Conservation (phyloP, 2,329 filamentous ascomycete species). For the Ceratocystis destructans region DNA sequence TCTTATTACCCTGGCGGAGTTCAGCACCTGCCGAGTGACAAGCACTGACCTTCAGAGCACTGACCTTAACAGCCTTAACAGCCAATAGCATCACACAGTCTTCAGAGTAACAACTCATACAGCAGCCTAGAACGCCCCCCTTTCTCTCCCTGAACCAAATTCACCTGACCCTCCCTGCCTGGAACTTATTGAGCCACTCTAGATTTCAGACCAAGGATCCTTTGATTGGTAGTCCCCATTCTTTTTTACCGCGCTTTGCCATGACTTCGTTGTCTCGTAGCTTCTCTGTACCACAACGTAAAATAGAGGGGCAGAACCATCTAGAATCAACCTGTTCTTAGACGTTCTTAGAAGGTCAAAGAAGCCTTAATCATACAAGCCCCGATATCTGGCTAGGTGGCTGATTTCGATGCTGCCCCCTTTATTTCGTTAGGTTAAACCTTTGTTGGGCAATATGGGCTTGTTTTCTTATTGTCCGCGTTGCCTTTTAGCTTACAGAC, state of each 20-base stretch:
- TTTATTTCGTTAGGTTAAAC: no score
- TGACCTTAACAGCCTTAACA: neutral
- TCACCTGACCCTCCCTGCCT: neutral
- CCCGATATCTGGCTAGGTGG: no score
- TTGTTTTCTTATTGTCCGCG: no score
- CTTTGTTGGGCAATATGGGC: no score
- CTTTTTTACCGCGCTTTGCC: neutral
- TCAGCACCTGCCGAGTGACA: neutral
- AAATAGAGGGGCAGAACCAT: constrained; percentile 2
- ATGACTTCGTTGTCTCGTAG: neutral
- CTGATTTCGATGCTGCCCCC: no score
- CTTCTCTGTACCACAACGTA: neutral
- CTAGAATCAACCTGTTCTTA: constrained; percentile 1
- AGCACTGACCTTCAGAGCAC: no score
- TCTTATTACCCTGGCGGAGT: neutral
- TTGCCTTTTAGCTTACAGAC: no score
- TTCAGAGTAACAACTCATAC: neutral
- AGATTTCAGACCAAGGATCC: neutral
- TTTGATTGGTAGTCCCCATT: neutral
- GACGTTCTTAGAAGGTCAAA: neutral
- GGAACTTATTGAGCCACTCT: neutral
- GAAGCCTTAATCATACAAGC: no score
- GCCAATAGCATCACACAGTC: neutral
- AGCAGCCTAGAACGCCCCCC: neutral
- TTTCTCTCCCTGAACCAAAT: neutral